Evolutionary conservation across 1,284 basidiomycete species (phyloP).

Genomic region (Flammula alnicola): DNA sequence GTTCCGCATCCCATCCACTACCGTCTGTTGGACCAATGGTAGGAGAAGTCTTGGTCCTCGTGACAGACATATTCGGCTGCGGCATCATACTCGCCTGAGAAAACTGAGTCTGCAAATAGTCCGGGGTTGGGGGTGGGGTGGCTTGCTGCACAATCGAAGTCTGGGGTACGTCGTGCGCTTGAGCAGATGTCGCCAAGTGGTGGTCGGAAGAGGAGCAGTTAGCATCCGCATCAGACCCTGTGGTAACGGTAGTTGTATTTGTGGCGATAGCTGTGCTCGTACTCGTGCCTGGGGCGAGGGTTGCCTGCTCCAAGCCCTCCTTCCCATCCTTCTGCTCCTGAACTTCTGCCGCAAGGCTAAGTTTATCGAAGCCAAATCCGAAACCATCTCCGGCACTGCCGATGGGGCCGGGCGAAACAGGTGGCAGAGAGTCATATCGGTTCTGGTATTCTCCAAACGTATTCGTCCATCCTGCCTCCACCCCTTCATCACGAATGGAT

Average conservation of each 20-base stretch:
- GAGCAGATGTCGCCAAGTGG: not conserved
- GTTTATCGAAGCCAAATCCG: constrained; percentile 21
- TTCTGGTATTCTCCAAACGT: not conserved
- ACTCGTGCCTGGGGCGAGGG: constrained; percentile 8
- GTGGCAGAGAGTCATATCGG: too few species aligned
- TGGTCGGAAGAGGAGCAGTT: not conserved
- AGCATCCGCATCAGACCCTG: not conserved
- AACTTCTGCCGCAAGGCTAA: constrained; percentile 11
- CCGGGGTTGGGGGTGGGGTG: not conserved
- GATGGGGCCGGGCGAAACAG: constrained; percentile 6
- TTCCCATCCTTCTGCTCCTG: not conserved
- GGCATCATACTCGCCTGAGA: constrained; percentile 1
- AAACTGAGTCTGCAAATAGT: not conserved
- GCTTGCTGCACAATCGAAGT: not conserved
- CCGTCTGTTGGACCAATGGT: not conserved
- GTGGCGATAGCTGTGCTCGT: not conserved
- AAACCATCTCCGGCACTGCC: constrained; percentile 15
- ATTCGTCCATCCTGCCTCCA: constrained; percentile 1
- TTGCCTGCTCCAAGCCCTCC: constrained; percentile 1
- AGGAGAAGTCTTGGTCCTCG: not conserved
- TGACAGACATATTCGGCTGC: too few species aligned
- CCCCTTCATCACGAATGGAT: not conserved
- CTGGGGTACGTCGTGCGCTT: not conserved
- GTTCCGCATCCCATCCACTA: not conserved
- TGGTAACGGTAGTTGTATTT: constrained; percentile 1